phyloP scores from a whole-genome alignment of 768 basidiomycete species.

The Wakefieldia striispora region DNA sequence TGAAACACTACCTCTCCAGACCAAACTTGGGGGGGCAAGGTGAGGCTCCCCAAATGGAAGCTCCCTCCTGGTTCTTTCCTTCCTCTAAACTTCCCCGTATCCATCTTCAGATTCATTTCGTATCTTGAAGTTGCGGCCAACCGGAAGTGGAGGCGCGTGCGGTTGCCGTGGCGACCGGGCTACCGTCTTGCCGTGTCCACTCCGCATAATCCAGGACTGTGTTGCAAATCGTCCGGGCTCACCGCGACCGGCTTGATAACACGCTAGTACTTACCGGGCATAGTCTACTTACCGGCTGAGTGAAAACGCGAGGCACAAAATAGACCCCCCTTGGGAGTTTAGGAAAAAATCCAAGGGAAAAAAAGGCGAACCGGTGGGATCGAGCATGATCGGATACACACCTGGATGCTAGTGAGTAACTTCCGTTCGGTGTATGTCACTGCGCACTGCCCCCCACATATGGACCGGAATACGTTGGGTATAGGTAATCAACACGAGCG shows the following conservation, averaged over 20 bases:
- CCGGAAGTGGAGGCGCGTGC: neutral
- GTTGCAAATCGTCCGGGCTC: neutral
- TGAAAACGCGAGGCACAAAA: slow-evolving; percentile 20
- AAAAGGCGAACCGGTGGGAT: slow-evolving; percentile 2
- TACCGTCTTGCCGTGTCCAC: slow-evolving; percentile 23
- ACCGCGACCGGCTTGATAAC: neutral
- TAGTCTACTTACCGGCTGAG: neutral
- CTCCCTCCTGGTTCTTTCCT: too few species aligned
- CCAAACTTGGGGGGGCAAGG: too few species aligned
- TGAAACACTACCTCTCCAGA: too few species aligned
- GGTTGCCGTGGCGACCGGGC: slow-evolving; percentile 33
- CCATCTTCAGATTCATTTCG: neutral
- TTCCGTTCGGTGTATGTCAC: too few species aligned
- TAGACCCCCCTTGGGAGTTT: slow-evolving; percentile 2
- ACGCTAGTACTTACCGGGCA: slow-evolving; percentile 1
- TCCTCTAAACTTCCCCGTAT: too few species aligned
- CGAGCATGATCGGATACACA: slow-evolving; percentile 3
- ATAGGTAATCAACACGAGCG: neutral
- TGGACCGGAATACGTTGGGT: neutral
- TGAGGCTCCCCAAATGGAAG: too few species aligned
- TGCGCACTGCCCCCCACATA: too few species aligned
- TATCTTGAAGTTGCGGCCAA: neutral
- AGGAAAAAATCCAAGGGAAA: slow-evolving; percentile 5
- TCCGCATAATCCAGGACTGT: slow-evolving; percentile 27
- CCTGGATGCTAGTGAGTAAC: neutral